A percentile compares a stretch with the other conserved stretches of the same genome.
Evolutionary conservation across 805 yeast species (phyloP).

Genomic region (Peterozyma toletana): DNA sequence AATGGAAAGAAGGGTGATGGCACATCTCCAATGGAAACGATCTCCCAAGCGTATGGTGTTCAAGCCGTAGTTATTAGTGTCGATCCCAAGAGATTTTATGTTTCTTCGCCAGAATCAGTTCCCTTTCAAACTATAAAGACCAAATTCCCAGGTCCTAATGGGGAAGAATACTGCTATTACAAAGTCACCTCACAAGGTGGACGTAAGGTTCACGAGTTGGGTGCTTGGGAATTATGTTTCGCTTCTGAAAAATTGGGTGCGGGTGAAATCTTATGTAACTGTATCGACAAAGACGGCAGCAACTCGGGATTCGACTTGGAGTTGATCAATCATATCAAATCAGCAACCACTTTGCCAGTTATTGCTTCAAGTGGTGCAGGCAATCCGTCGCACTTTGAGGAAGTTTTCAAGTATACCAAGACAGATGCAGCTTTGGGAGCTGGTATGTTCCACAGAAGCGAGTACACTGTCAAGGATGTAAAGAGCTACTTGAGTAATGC

Average conservation of each 20-base stretch:
- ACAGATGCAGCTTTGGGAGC: conserved; percentile 99
- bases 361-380: conserved; percentile 99
- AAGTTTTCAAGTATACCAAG: conserved; percentile 73
- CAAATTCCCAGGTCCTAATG: conserved; percentile 70
- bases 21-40: conserved; percentile 84
- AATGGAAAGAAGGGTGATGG: conserved; percentile 59
- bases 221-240: conserved; percentile 80
- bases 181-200: conserved; percentile 98
- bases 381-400: conserved; percentile 79
- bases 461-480: conserved; percentile 80
- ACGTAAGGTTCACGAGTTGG: conserved; percentile 77
- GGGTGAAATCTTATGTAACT: conserved; percentile 88
- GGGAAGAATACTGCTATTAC: conserved; percentile 86
- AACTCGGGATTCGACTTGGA: conserved; percentile 93
- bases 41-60: conserved; percentile 84
- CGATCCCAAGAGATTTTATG: conserved; percentile 90
- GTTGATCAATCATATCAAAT: conserved; percentile 69
- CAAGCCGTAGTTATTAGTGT: conserved; percentile 98
- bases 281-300: conserved; percentile 96
- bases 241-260: conserved; percentile 95
- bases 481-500: conserved; percentile 54
- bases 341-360: conserved; percentile 79
- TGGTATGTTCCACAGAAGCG: conserved; percentile 96
- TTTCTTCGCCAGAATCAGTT: conserved; percentile 52
- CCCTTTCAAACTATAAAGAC: conserved; percentile 62